Percentiles rank a stretch among this genome's conserved stretches.
These are phyloP conservation scores for Euphorbia tirucalli DNA, from an alignment of 345 rosid species.

Conservation along the genomic window DNA sequence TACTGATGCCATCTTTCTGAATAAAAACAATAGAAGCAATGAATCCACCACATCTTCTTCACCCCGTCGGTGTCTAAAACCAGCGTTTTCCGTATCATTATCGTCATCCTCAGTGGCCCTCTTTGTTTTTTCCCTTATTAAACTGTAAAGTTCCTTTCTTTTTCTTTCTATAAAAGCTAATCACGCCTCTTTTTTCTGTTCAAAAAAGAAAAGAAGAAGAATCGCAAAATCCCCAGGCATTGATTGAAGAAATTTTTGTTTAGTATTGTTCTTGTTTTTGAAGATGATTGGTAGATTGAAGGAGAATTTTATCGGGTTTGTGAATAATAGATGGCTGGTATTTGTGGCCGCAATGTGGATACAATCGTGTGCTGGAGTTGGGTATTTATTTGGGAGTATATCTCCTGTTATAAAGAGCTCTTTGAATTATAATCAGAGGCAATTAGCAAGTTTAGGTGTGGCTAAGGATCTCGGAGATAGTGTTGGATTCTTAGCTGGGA, in stretches of 20 bases:
- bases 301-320: conserved; percentile 49
- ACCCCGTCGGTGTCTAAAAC: conserved; percentile 7
- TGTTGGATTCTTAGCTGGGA: conserved; percentile 94
- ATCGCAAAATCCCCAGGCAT: neutral
- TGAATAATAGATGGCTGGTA: conserved; percentile 89
- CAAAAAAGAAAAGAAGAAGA: neutral
- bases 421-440: conserved; percentile 74
- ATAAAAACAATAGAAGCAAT: neutral
- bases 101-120: neutral
- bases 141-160: conserved; percentile 2
- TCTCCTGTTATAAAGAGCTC: conserved; percentile 95
- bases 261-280: too few species aligned
- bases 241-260: neutral
- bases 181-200: neutral
- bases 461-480: conserved; percentile 98
- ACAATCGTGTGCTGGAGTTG: conserved; percentile 91
- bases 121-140: conserved; percentile 9
- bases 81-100: neutral
- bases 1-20: neutral
- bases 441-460: conserved; percentile 81
- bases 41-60: neutral
- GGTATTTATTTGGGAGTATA: conserved; percentile 91
- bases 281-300: conserved; percentile 40
- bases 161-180: neutral
- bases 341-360: conserved; percentile 99